Base-by-base conservation (phyloP, 805 yeast genomes). In the Saccharomyces paradoxus region DNA sequence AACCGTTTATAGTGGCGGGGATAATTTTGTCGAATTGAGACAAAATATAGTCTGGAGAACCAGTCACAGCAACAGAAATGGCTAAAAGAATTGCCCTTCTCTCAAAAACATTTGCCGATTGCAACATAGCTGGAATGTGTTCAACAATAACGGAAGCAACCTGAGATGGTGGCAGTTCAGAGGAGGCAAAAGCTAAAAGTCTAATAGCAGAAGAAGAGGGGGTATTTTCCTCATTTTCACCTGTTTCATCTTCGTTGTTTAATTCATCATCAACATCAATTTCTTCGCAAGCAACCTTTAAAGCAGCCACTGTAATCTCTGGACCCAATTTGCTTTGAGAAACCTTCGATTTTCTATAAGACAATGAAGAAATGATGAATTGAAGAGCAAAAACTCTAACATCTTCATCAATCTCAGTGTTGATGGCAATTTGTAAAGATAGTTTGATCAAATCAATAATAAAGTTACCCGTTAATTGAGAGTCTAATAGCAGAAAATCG, bases 31-130 rank as follows among this genome's bases (percentile, higher is more conserved):
- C 80, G 57, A 91, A 73, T 67, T 90, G 92, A 50, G 86, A 78
- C 49, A 90, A 80, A 64, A 87, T 80, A 71, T 79, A 92, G 67
- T 94, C 99, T 58, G 98, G 98, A 46, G 98, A 92, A 69, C 98
- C 99, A 59, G 87, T 81, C 49, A 87, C 87, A 52, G 92, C 83
- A 55, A 83, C 88, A 63, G 95, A 89, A 58, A 94, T 75, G 32
- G 96, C 81, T 63, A 89, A 76, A 52, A 90, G 77, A 53, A 87
- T 94, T 56, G 95, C 97, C 74, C 97, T 84, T 76, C 95, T 84
- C 74, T 87, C 89, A 60, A 81, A 84, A 58, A 79, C 78, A 68
- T 88, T 82, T n/a, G 81, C 60, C 17, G 91, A 80, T 50, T 81
- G 72, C 57, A 84, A 70, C 77, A 84, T 72, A 48, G 78, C 67